These are phyloP conservation scores for Leishmania amazonensis DNA, from an alignment of 208 protist species.

Conservation along the genomic window DNA sequence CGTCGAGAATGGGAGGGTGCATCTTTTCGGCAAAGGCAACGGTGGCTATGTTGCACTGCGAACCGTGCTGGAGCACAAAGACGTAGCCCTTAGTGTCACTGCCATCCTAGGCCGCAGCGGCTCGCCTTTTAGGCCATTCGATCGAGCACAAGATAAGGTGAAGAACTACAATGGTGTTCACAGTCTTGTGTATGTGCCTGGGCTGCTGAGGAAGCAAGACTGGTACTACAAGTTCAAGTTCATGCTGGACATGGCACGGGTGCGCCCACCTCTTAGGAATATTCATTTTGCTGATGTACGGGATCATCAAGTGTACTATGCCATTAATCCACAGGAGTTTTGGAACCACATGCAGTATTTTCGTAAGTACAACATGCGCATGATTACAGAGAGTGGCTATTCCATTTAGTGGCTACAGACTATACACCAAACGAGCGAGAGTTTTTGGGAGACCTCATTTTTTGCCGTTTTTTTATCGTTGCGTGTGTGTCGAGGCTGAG, in stretches of 20 bases:
- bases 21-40: constrained; percentile 88
- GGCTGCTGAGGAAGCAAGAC: constrained; percentile 78
- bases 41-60: constrained; percentile 79
- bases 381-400: constrained; percentile 61
- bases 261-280: constrained; percentile 74
- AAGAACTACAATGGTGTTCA: constrained; percentile 86
- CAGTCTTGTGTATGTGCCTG: constrained; percentile 82
- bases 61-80: constrained; percentile 76
- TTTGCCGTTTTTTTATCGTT: constrained; percentile 8
- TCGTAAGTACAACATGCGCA: constrained; percentile 81
- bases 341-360: constrained; percentile 92
- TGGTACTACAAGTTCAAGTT: constrained; percentile 93
- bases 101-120: constrained; percentile 76
- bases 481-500: not conserved
- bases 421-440: not conserved
- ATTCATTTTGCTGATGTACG: constrained; percentile 88
- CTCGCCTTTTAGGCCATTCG: constrained; percentile 74
- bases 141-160: constrained; percentile 74
- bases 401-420: constrained; percentile 10
- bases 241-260: constrained; percentile 84
- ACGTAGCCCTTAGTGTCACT: constrained; percentile 73
- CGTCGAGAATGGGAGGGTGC: constrained; percentile 76
- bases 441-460: not conserved
- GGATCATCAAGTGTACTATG: constrained; percentile 90
- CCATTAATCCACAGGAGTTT: constrained; percentile 89